These are phyloP conservation scores for Oryza australiensis DNA, from an alignment of 176 grass and related monocot genomes.

Conservation along the genomic window DNA sequence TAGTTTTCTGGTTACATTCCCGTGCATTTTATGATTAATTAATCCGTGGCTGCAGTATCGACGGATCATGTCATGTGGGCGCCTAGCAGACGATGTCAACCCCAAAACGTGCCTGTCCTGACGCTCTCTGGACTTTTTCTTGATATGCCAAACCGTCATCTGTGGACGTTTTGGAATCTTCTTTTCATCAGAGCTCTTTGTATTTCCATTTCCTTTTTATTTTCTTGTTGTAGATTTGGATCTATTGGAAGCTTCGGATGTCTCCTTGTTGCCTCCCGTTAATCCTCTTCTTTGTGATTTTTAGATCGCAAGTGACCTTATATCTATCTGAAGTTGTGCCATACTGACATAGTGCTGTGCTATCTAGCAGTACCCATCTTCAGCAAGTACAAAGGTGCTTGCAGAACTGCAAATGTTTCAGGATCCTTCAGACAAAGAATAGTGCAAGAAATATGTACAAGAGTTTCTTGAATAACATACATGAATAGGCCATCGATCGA, in stretches of 20 bases:
- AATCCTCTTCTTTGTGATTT: background rate
- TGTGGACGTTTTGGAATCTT: background rate
- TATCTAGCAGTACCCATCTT: background rate
- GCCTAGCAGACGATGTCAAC: background rate
- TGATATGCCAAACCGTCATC: background rate
- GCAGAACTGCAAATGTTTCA: background rate
- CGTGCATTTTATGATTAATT: background rate
- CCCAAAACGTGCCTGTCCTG: background rate
- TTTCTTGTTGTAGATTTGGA: background rate
- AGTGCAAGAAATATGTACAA: background rate
- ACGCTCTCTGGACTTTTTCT: background rate
- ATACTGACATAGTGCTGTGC: background rate
- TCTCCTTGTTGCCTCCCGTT: background rate
- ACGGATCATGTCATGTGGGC: background rate
- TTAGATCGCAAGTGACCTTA: background rate
- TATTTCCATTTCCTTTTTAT: background rate
- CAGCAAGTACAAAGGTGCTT: background rate
- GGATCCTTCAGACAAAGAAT: background rate
- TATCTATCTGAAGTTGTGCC: background rate
- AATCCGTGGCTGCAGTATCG: background rate
- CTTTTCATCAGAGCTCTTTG: background rate
- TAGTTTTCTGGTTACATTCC: background rate
- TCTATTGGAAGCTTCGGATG: conserved; percentile 14
- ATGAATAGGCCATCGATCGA: background rate
- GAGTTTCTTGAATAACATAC: background rate